Conservation (phyloP, 179 eudicot genomes). For the Spinacia oleracea region DNA sequence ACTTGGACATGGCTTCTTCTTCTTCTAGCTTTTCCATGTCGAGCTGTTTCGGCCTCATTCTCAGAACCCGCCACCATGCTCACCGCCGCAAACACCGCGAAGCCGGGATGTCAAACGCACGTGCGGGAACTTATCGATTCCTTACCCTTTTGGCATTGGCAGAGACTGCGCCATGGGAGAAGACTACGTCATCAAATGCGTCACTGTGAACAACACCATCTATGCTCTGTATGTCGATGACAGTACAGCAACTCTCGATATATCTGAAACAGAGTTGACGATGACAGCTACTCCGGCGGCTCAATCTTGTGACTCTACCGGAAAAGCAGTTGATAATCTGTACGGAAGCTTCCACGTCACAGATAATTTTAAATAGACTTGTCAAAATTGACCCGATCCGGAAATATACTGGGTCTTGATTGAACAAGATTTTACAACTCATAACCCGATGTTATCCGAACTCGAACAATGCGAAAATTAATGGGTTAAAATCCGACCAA, state of each 20-base stretch:
- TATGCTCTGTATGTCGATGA: background rate
- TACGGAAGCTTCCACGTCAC: constrained; percentile 3
- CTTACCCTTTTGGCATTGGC: constrained; percentile 36
- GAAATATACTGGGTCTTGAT: too few relatives aligned
- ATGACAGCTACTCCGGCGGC: constrained; percentile 25
- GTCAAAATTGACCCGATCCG: too few relatives aligned
- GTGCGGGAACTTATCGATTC: constrained; percentile 34
- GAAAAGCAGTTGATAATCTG: background rate
- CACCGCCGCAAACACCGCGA: constrained; percentile 22
- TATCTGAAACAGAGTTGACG: constrained; percentile 37
- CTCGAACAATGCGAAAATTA: too few relatives aligned
- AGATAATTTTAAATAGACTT: too few relatives aligned
- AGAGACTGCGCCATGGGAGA: constrained; percentile 24
- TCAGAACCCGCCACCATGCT: constrained; percentile 18
- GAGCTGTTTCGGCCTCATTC: background rate
- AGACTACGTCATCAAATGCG: background rate
- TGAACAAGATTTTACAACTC: too few relatives aligned
- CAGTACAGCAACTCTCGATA: constrained; percentile 15
- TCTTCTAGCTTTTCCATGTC: background rate
- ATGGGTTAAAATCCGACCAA: too few relatives aligned
- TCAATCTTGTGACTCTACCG: constrained; percentile 24
- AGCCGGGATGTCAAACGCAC: constrained; percentile 22
- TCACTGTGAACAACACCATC: background rate
- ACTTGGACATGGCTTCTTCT: constrained; percentile 8
- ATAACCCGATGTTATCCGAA: too few relatives aligned